Evolutionary conservation across 345 rosid genomes (phyloP), one percentile per base, ranked within the genome.

Genomic region (Zanthoxylum bungeanum): DNA sequence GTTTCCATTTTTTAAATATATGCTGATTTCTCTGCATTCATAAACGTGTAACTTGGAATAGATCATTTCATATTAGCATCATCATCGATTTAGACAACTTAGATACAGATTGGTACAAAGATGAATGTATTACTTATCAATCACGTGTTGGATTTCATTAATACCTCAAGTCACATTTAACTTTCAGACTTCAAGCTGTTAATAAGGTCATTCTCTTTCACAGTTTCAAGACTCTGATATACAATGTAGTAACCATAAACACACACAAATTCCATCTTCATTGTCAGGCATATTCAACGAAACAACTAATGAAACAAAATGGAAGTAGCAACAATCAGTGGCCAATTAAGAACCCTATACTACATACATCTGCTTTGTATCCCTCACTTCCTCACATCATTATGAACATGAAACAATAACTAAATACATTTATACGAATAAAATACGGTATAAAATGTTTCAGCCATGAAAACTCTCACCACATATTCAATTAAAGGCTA

Each of bases 401-500:
- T n/a, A 1, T 17, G 10, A 30, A 30, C 17, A 30, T 10, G 24
- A 56, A 53, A 68, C 46, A 16, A n/a, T 36, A 10, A 68, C 22
- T 64, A 22, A 1, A 4, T 19, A 31, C 24, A 30, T 44, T 44
- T 64, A 30, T 28, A 28, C 7, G 22, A 64, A 12, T 33, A 69
- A 64, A 70, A 46, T 24, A 62, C 24, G n/a, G n/a, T n/a, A 25
- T 11, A 9, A 21, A 65, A n/a, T n/a, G 11, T 34, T 33, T 66
- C 42, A 31, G 21, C 30, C 9, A 22, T 21, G 42, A 22, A 25
- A 25, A 52, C 25, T 34, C 52, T 60, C 8, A 81, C 85, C 83
- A 76, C 78, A 66, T 87, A 85, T 27, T 80, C 83, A 63, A 83
- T 69, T 27, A 76, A 73, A 78, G 87, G 80, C 74, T 85, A 83